phyloP scores from a whole-genome alignment of 2,329 filamentous ascomycete species.

The Dendrostoma leiphaemia region DNA sequence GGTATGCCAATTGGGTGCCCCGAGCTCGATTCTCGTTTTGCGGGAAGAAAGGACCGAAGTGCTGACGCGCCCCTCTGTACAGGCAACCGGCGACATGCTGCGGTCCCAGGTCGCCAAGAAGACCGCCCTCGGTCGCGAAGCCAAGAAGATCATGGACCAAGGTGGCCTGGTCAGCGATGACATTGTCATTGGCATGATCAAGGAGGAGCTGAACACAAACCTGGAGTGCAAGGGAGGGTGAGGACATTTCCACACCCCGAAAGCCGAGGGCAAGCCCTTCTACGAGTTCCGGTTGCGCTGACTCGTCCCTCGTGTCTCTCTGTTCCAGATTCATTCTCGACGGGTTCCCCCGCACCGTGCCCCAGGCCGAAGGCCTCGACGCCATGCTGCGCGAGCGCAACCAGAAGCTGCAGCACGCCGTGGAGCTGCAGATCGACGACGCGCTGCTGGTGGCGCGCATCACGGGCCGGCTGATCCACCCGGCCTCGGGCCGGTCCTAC shows the following conservation, averaged over 20 bases:
- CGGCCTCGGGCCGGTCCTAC: constrained; percentile 93
- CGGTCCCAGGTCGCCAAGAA: constrained; percentile 98
- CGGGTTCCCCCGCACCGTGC: constrained; percentile 94
- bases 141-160: constrained; percentile 99
- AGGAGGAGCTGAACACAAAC: constrained; percentile 92
- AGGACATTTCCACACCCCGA: constrained; percentile 25
- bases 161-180: constrained; percentile 97
- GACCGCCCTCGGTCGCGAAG: constrained; percentile 88
- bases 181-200: constrained; percentile 99
- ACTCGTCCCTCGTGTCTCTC: constrained; percentile 12
- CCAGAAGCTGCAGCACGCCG: constrained; percentile 87
- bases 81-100: constrained; percentile 99
- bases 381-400: constrained; percentile 77
- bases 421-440: constrained; percentile 97
- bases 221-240: constrained; percentile 96
- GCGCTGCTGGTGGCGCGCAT: constrained; percentile 90
- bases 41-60: neutral
- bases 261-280: too few relatives aligned
- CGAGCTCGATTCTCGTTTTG: neutral
- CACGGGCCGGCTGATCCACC: constrained; percentile 93
- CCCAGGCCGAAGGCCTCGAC: constrained; percentile 92
- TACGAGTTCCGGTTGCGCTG: constrained; percentile 18
- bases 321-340: constrained; percentile 88
- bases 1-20: constrained; percentile 53
- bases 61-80: constrained; percentile 9